Evolutionary conservation across 768 basidiomycete species (phyloP), one percentile per base, ranked within the genome.

Genomic region (Serendipita indica): DNA sequence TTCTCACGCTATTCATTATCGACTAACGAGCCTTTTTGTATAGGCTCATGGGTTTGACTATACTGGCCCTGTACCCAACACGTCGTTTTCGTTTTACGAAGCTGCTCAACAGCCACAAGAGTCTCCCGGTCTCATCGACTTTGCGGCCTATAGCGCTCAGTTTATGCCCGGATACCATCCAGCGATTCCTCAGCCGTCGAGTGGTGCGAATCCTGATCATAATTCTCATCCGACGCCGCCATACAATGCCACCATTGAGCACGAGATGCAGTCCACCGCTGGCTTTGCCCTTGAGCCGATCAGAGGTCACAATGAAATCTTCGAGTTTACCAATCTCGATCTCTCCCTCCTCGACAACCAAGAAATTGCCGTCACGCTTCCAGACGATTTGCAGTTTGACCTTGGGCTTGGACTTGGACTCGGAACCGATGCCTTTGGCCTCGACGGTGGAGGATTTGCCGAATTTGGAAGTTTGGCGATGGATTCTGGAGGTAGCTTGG

Each of bases 401-500:
- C n/a, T 54, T 54, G 49, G 49, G 4, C 16, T 54, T 30, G 49
- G 16, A 7, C 49, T 54, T 20, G 49, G 22, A 10, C 30, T 54
- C 10, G 49, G 49, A 27, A 28, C n/a, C 7, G 10, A 25, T 27
- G 49, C 20, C n/a, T 32, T 54, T 16, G 49, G 20, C 20, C 32
- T 54, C n/a, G 49, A 54, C 49, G 22, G 49, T 27, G 30, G 20
- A 10, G 49, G 49, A 4, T 54, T 54, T 16, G 49, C 16, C 10
- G 49, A 54, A n/a, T 54, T 54, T n/a, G 32, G 49, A 22, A 54
- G n/a, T 54, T 30, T 54, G 49, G 30, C 49, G 49, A 37, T 54
- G 20, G 49, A 54, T 28, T 20, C 16, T 20, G 49, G 22, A 25
- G 10, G 49, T n/a, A 18, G 27, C 41, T 18, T n/a, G 27, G 7